phyloP scores from a whole-genome alignment of 768 basidiomycete species.

The Antrodiella citrinella region DNA sequence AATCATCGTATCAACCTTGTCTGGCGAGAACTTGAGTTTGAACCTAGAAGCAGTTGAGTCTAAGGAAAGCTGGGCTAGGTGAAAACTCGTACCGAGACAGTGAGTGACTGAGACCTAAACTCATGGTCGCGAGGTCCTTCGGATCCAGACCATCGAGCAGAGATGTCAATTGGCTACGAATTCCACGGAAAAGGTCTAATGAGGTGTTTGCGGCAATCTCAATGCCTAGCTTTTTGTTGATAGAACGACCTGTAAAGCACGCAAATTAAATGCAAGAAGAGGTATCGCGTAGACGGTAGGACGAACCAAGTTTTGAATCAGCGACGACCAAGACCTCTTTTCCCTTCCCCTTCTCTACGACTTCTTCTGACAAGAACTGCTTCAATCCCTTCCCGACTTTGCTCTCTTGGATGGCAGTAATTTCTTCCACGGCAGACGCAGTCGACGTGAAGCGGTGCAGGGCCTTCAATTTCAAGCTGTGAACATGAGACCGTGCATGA shows the following conservation, averaged over 20 bases:
- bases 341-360: constrained; percentile 84
- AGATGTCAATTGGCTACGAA: constrained; percentile 78
- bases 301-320: constrained; percentile 84
- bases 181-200: constrained; percentile 90
- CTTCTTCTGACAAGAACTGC: constrained; percentile 83
- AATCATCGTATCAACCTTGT: constrained; percentile 99
- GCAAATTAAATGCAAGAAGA: not conserved
- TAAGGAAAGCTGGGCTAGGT: not conserved
- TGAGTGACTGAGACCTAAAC: constrained; percentile 93
- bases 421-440: constrained; percentile 93
- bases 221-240: constrained; percentile 91
- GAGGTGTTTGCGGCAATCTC: constrained; percentile 63
- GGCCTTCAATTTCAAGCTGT: constrained; percentile 87
- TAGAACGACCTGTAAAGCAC: constrained; percentile 55
- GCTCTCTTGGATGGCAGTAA: constrained; percentile 86
- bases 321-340: constrained; percentile 81
- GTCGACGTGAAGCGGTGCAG: constrained; percentile 96
- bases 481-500: not conserved
- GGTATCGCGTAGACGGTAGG: not conserved
- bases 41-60: constrained; percentile 45
- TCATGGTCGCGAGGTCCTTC: constrained; percentile 95
- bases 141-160: constrained; percentile 89
- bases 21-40: constrained; percentile 99
- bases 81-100: constrained; percentile 65
- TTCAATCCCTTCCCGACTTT: constrained; percentile 90